These are phyloP conservation scores for Globisporangium viniferum DNA, from an alignment of 352 stramenopile genomes.

Conservation along the genomic window DNA sequence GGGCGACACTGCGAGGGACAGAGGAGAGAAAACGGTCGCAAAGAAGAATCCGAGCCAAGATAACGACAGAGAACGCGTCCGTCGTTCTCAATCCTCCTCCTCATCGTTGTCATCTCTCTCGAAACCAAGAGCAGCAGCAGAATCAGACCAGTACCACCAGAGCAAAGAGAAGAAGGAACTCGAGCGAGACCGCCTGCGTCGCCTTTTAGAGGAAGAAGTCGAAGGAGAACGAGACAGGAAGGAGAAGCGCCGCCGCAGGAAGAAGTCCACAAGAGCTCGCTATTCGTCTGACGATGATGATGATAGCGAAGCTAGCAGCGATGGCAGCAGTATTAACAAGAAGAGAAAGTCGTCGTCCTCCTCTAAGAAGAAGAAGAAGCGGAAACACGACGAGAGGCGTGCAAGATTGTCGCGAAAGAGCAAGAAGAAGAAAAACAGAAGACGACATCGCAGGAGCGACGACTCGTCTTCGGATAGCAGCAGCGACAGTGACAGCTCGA, in stretches of 20 bases:
- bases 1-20: neutral
- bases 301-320: neutral
- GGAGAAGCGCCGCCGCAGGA: slow-evolving; percentile 8
- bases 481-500: slow-evolving; percentile 2
- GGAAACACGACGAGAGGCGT: slow-evolving; percentile 17
- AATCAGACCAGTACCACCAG: neutral
- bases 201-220: slow-evolving; percentile 31
- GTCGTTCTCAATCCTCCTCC: neutral
- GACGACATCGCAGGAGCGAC: neutral
- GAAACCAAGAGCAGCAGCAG: neutral
- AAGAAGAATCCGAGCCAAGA: neutral
- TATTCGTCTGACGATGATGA: neutral
- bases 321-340: slow-evolving; percentile 3
- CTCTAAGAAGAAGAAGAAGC: slow-evolving; percentile 22
- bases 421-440: slow-evolving; percentile 7
- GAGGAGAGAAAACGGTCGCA: neutral
- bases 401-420: slow-evolving; percentile 17
- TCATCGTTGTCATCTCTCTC: neutral
- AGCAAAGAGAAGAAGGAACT: slow-evolving; percentile 10
- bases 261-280: neutral
- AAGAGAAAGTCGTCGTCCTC: slow-evolving; percentile 4
- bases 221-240: slow-evolving; percentile 3
- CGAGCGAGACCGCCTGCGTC: slow-evolving; percentile 33
- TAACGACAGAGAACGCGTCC: neutral
- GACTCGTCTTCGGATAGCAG: neutral